A percentile compares a stretch with the other conserved stretches of the same genome.
Evolutionary conservation across 2,329 filamentous ascomycete genomes (phyloP).

Genomic region (Sporothrix schenckii): DNA sequence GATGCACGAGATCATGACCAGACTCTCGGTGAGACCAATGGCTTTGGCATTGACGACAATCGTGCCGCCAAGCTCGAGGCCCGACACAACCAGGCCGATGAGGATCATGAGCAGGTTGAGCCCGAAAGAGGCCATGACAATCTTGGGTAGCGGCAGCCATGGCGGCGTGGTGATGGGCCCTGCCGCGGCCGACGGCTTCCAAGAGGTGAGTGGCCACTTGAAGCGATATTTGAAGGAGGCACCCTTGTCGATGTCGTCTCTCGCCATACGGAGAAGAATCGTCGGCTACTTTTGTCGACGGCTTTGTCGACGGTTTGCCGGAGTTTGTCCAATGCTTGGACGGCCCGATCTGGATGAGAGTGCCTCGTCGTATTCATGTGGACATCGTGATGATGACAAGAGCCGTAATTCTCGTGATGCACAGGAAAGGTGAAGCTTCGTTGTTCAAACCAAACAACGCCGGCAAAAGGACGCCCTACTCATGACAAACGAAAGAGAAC

Average conservation of each 20-base stretch:
- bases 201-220: not conserved
- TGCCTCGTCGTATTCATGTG: not conserved
- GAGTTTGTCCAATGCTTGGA: not conserved
- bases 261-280: not conserved
- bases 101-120: slow-evolving; percentile 34
- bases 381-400: not conserved
- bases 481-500: not conserved
- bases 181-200: not conserved
- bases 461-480: not conserved
- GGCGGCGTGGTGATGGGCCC: slow-evolving; percentile 7
- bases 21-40: slow-evolving; percentile 38
- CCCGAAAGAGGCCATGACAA: slow-evolving; percentile 32
- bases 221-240: slow-evolving; percentile 1
- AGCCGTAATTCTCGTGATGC: not conserved
- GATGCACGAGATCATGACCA: slow-evolving; percentile 39
- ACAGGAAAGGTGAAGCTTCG: not conserved
- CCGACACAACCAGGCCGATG: slow-evolving; percentile 36
- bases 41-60: slow-evolving; percentile 33
- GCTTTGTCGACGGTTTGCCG: not conserved
- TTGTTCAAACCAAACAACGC: not conserved
- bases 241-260: not conserved
- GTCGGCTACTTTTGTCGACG: not conserved
- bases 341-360: not conserved
- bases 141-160: slow-evolving; percentile 34
- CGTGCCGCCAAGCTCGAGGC: slow-evolving; percentile 37